A percentile compares a stretch with the other conserved stretches of the same genome.
phyloP scores from a whole-genome alignment of 148 eudicot genomes.

The Heliosperma pusillum region DNA sequence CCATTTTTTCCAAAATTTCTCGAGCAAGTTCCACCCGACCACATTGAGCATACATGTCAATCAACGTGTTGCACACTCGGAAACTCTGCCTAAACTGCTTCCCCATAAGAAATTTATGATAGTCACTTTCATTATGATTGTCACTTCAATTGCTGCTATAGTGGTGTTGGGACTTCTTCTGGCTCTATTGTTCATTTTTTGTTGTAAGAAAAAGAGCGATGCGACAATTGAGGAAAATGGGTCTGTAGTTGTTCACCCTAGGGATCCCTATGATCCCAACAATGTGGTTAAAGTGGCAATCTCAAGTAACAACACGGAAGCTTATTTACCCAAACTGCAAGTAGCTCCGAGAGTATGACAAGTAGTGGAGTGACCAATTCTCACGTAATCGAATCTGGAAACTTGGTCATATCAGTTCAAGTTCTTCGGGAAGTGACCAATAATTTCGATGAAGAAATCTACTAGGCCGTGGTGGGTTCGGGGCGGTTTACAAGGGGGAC shows the following conservation, averaged over 20 bases:
- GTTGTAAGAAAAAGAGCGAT: constrained; percentile 34
- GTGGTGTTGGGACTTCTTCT: constrained; percentile 24
- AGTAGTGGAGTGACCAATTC: constrained; percentile 25
- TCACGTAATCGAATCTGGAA: constrained; percentile 51
- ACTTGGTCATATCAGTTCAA: constrained; percentile 52
- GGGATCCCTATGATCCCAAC: constrained; percentile 40
- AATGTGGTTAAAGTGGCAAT: constrained; percentile 48
- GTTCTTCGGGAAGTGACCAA: constrained; percentile 57
- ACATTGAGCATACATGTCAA: constrained; percentile 68
- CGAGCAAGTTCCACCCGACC: constrained; percentile 53
- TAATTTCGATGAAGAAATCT: constrained; percentile 55
- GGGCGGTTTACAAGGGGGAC: constrained; percentile 65
- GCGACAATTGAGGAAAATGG: constrained; percentile 20
- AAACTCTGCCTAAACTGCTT: constrained; percentile 31
- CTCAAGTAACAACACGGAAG: constrained; percentile 33
- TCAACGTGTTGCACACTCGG: constrained; percentile 45
- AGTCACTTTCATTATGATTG: constrained; percentile 21
- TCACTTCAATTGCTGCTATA: constrained; percentile 26
- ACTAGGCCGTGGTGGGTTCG: constrained; percentile 86
- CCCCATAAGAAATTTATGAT: constrained; percentile 38
- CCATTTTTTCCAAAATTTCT: too few species aligned
- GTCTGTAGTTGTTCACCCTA: constrained; percentile 49
- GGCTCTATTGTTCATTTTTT: constrained; percentile 26
- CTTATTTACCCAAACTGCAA: constrained; percentile 29
- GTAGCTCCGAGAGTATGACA: constrained; percentile 29